phyloP scores from a whole-genome alignment of 176 grass and related monocot genomes.

The Avena atlantica region DNA sequence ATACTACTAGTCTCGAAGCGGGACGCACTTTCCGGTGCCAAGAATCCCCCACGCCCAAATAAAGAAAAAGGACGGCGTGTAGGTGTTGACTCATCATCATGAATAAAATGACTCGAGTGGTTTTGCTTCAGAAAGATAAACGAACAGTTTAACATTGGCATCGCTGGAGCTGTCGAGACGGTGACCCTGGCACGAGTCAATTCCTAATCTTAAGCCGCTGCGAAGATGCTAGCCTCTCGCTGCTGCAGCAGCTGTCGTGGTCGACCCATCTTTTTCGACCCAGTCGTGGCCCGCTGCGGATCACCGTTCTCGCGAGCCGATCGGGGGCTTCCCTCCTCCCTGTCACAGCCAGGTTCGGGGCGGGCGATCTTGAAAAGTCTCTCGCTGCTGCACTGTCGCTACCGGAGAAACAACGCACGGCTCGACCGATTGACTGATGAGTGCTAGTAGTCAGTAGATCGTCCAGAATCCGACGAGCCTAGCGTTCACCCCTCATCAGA shows the following conservation, averaged over 20 bases:
- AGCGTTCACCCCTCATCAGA: not conserved
- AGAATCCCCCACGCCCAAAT: not conserved
- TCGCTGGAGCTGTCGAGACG: conserved; percentile 25
- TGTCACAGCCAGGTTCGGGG: conserved; percentile 4
- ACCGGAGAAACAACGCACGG: conserved; percentile 25
- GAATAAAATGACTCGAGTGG: not conserved
- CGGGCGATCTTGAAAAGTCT: not conserved
- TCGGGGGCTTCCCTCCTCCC: not conserved
- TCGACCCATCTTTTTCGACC: not conserved
- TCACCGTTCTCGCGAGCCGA: not conserved
- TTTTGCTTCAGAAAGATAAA: not conserved
- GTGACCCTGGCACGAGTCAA: conserved; percentile 42
- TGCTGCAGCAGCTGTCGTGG: not conserved
- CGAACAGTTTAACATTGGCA: conserved; percentile 31
- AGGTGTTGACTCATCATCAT: not conserved
- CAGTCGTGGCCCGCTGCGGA: conserved; percentile 29
- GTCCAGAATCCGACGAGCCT: not conserved
- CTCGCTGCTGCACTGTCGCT: conserved; percentile 21
- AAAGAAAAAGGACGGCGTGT: not conserved
- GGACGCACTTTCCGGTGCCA: conserved; percentile 29
- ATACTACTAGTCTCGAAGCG: not conserved
- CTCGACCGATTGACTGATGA: not conserved
- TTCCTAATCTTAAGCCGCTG: not conserved
- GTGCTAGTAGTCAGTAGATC: not conserved
- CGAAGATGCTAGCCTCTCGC: not conserved